Evolutionary conservation across 345 rosid species (phyloP), one percentile per base, ranked within the genome.

Genomic region (Eucalyptus tenuipes): DNA sequence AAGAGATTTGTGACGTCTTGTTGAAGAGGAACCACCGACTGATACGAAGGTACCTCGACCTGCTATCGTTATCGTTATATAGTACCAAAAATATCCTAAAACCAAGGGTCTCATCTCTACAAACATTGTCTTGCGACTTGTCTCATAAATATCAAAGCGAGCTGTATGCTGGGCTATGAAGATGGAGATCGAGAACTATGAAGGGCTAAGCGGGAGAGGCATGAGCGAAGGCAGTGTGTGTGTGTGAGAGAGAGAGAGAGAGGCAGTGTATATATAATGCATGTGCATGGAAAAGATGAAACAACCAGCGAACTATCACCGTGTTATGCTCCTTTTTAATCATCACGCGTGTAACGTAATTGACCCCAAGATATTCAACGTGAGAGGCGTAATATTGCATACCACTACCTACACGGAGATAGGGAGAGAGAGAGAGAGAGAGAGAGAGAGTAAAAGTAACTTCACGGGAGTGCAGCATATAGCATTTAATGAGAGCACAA

Each of bases 401-500:
- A 33, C 49, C 61, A 90, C 85, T 88, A 85, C 87, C 42, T 18
- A 37, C 61, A 25, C 45, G 49, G 33, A 57, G 59, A 87, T 52
- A 52, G 57, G 57, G 81, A 87, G 61, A 45, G 86, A 85, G 49
- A 87, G 87, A 87, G 61, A 45, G 86, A 85, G 49, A 87, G 87
- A 52, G 88, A 61, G 49, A 52, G 33, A 55, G 66, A 86, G 90
- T 71, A 61, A 90, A 89, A 87, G 79, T 89, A 88, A 90, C 90
- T 92, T 94, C 98, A 95, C 98, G 98, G 50, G 97, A 91, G 85
- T 93, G 87, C 92, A 91, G 64, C 95, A 88, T 82, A 10, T 33
- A 53, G 92, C 96, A 95, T 94, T 95, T 92, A 95, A 59, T 94
- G 87, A 57, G 86, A 82, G 37, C 17, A 49, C 37, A 79, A 52